These are phyloP conservation scores for Botrytis deweyae DNA, from an alignment of 2,329 filamentous ascomycete species.

Conservation along the genomic window DNA sequence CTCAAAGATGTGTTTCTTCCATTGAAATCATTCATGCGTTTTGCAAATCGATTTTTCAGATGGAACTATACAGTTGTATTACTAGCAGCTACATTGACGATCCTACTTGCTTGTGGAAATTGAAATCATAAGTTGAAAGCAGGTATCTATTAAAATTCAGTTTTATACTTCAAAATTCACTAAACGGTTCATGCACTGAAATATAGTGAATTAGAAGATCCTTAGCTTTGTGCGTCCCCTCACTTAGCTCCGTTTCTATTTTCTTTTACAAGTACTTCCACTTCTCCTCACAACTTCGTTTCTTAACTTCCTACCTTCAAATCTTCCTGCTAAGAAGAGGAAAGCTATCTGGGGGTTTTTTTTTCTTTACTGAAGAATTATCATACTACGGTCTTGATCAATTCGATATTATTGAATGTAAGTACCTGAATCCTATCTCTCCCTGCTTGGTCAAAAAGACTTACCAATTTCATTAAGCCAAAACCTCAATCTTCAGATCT, in stretches of 20 bases:
- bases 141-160: background rate
- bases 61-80: background rate
- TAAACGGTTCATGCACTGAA: background rate
- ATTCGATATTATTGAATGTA: background rate
- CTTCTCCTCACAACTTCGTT: background rate
- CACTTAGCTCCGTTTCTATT: rapidly evolving
- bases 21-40: background rate
- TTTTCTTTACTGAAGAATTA: background rate
- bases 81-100: background rate
- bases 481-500: background rate
- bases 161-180: background rate
- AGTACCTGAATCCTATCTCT: background rate
- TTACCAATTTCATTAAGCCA: background rate
- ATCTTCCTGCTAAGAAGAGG: background rate
- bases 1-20: no score
- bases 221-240: background rate
- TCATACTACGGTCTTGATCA: background rate
- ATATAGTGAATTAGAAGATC: background rate
- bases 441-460: no score
- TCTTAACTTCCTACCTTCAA: background rate
- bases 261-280: background rate
- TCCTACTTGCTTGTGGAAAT: background rate
- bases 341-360: background rate
- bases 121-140: background rate
- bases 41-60: background rate